Conservation (phyloP, 169 alveolate genomes). For the Condylostoma magnum region DNA sequence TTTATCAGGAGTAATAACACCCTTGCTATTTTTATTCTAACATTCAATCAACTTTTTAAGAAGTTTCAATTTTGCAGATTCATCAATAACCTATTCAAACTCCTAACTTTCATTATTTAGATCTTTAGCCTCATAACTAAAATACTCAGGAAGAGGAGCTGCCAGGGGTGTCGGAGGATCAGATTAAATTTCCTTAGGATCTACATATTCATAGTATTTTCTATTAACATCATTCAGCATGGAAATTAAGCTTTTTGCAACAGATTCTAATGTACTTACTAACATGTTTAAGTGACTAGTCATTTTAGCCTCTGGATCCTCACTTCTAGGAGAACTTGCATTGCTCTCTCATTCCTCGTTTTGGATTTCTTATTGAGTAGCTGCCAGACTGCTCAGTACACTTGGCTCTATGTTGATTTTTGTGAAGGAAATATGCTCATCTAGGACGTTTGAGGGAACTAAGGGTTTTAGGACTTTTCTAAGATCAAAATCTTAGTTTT, state of each 20-base stretch:
- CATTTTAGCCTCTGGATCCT: background rate
- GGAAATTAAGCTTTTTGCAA: conserved; percentile 18
- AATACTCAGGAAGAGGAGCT: conserved; percentile 32
- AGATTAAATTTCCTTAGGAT: conserved; percentile 16
- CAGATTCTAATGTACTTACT: conserved; percentile 14
- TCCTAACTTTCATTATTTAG: background rate
- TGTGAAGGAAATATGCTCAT: background rate
- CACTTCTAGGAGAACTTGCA: background rate
- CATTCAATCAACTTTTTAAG: background rate
- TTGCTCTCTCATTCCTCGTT: background rate
- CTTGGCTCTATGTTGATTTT: background rate
- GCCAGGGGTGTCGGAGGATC: conserved; percentile 31
- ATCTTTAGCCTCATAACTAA: background rate
- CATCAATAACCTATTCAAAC: background rate
- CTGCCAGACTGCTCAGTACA: background rate
- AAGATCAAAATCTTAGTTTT: background rate
- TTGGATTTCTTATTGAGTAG: background rate
- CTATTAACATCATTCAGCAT: background rate
- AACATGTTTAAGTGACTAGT: conserved; percentile 2
- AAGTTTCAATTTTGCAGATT: background rate
- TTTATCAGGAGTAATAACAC: background rate
- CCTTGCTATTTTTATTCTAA: background rate
- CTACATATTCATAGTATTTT: conserved; percentile 24
- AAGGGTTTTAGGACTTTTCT: conserved; percentile 6
- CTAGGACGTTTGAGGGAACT: conserved; percentile 9